Evolutionary conservation across 2,329 filamentous ascomycete species (phyloP), one percentile per base, ranked within the genome.

Genomic region (Alternaria solani): DNA sequence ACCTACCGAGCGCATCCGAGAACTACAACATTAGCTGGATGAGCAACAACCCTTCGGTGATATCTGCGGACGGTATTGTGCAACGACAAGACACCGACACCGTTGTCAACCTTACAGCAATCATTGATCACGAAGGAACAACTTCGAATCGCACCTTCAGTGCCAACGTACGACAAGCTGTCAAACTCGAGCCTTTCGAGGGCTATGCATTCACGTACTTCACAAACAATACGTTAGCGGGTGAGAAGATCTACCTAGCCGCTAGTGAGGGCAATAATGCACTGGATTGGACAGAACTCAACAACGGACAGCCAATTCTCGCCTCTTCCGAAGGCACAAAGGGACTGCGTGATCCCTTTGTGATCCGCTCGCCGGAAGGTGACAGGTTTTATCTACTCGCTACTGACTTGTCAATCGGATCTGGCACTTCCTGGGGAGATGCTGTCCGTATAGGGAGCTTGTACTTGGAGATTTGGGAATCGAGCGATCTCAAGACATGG

Each of bases 141-240:
- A 47, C 44, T 12, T 54, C 46, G 2, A 67, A 78, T 38, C 77
- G 78, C 4, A 69, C 69, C 0, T 72, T 81, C 32, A 73, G 66
- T 14, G 77, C 79, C 20, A 77, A 73, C 3, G 76, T 82, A 16
- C 71, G 71, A 18, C 70, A 69, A n/a, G 75, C 76, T 3, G 70
- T 67, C 1, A 61, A 70, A 1, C 61, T 78, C 0, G 80, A 75
- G 0, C 66, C 73, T 0, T 76, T 78, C 39, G 78, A 82, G 44
- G 84, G 81, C 5, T 86, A 86, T 60, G 81, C 81, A 0, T 86
- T 86, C 59, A 78, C 81, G 0, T 86, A 86, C 65, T 86, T 86
- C 65, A 85, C 82, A 0, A 80, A 79, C 8, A 81, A 80, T 67
- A 74, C 76, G 1, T 59, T 68, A 14, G 73, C 75, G 0, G 84